These are phyloP conservation scores for Groenewaldozyma sp. DNA, from an alignment of 1,139 yeast genomes.

Conservation along the genomic window DNA sequence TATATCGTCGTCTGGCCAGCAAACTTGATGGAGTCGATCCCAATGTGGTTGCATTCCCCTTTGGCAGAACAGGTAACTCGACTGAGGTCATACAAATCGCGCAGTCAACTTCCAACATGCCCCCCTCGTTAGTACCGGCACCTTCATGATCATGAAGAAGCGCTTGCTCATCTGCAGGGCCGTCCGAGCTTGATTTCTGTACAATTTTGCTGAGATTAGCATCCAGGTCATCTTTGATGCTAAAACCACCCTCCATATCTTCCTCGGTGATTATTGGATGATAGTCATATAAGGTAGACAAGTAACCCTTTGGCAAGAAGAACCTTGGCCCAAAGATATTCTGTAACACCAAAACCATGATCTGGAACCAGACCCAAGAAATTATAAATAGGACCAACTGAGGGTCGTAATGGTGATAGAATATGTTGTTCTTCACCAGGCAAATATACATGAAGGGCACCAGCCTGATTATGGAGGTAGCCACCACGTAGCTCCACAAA, in stretches of 20 bases:
- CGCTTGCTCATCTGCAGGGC: constrained; percentile 2
- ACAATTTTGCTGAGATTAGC: constrained; percentile 1
- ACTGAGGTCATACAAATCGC: constrained; percentile 83
- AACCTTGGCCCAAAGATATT: constrained; percentile 67
- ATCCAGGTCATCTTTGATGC: constrained; percentile 16
- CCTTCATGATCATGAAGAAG: not conserved
- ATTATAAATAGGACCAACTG: constrained; percentile 37
- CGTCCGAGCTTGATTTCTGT: not conserved
- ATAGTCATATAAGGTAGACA: constrained; percentile 76
- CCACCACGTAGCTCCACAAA: constrained; percentile 60
- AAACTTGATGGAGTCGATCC: constrained; percentile 26
- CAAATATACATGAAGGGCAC: constrained; percentile 59
- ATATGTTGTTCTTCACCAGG: constrained; percentile 31
- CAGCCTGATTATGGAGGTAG: constrained; percentile 54
- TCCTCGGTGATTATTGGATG: constrained; percentile 54
- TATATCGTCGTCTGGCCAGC: constrained; percentile 40
- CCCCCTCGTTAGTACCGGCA: not conserved
- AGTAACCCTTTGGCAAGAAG: constrained; percentile 63
- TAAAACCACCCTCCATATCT: constrained; percentile 54
- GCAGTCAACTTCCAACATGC: constrained; percentile 43
- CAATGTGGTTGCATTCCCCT: constrained; percentile 25
- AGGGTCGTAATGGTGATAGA: constrained; percentile 52
- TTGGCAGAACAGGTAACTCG: constrained; percentile 46
- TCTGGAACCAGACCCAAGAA: constrained; percentile 50
- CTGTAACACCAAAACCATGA: constrained; percentile 50